Evolutionary conservation across 2,329 filamentous ascomycete genomes (phyloP), one percentile per base, ranked within the genome.

Genomic region (Fusarium liriodendri): DNA sequence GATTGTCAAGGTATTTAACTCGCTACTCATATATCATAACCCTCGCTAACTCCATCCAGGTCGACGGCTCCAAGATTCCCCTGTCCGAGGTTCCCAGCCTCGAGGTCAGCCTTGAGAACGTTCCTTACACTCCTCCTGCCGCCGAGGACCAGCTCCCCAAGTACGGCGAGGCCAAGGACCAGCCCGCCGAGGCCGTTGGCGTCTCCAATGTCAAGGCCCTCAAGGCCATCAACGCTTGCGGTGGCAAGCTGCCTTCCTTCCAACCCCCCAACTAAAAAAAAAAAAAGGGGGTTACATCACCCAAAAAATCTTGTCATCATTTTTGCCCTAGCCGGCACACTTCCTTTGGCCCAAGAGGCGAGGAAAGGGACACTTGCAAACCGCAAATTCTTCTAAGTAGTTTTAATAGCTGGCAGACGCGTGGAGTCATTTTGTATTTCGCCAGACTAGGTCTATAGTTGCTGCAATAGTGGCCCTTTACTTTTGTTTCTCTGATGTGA

Each of bases 1-100:
- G 62, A 81, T 85, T 52, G 67, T 76, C 61, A 82, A 82, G 71
- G 82, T 83, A 73, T 22, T 22, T 22, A 22, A 22, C 22, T 22
- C 22, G 22, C 22, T 22, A 22, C 22, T 22, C 22, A 22, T 22
- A 22, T 22, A 22, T 22, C 3, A 22, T 22, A 22, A 38, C 16
- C 6, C 27, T n/a, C n/a, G 14, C 25, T 33, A 18, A 58, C 38
- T 4, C 22, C 13, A 25, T n/a, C 10, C 20, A 84, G 83, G 68
- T 74, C 11, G 78, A 85, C 22, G 84, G 82, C 69, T 79, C 86
- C 60, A 76, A 80, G 63, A 57, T 86, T 33, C 78, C 81, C 8
- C 71, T 86, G 62, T 67, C 57, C n/a, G 63, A 55, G 29, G 78
- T 80, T 10, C 77, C 82, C 25, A 85, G 84, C 70, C 79, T 86